A percentile compares a stretch with the other conserved stretches of the same genome.
Evolutionary conservation across 345 rosid species (phyloP).

Genomic region (Citropsis articulata): DNA sequence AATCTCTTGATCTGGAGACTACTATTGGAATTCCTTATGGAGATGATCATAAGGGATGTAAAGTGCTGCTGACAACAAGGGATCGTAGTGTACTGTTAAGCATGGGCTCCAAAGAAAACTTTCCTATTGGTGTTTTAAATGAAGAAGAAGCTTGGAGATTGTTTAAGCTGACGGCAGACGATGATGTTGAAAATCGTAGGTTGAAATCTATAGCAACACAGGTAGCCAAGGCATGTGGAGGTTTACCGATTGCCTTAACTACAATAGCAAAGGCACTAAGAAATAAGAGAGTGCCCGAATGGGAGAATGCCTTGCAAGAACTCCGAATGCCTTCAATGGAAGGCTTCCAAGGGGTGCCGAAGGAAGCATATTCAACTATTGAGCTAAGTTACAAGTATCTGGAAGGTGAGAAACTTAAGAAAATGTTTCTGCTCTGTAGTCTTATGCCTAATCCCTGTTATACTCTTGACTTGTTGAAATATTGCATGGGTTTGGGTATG

Average conservation of each 20-base stretch:
- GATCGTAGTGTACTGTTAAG: background rate
- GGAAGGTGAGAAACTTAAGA: too few relatives aligned
- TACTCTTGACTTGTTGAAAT: background rate
- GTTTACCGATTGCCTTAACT: slow-evolving; percentile 29
- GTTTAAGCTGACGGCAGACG: slow-evolving; percentile 6
- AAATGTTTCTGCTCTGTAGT: background rate
- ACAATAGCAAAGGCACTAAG: slow-evolving; percentile 22
- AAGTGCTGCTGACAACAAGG: background rate
- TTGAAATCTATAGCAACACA: slow-evolving; percentile 11
- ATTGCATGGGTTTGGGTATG: slow-evolving; percentile 14
- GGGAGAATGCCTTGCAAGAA: background rate
- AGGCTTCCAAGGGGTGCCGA: background rate
- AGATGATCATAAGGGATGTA: too few relatives aligned
- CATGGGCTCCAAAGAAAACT: background rate
- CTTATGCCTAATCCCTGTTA: background rate
- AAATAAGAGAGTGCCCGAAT: background rate
- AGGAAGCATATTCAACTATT: background rate
- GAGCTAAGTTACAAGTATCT: too few relatives aligned
- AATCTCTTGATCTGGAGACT: background rate
- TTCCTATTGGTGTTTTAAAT: background rate
- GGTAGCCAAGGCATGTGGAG: slow-evolving; percentile 19
- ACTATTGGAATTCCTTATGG: background rate
- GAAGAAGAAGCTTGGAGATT: background rate
- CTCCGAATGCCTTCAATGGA: background rate
- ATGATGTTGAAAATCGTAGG: background rate